These are phyloP conservation scores for Ehretia macrophylla DNA, from an alignment of 257 asterid species.

Conservation along the genomic window DNA sequence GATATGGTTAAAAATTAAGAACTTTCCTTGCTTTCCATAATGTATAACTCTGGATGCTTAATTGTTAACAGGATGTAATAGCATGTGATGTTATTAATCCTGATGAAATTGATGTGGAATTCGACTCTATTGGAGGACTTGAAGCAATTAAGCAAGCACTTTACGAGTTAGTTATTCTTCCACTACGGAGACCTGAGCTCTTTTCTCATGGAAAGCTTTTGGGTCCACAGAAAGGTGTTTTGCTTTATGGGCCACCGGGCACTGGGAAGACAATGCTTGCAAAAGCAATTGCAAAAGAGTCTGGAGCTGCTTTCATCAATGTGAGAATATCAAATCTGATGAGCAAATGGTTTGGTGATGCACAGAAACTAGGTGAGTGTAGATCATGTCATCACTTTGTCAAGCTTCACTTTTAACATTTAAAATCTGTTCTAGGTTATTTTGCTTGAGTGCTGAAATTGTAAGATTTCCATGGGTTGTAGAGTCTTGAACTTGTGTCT, in stretches of 20 bases:
- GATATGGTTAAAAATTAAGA: no score
- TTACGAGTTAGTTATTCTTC: slow-evolving; percentile 86
- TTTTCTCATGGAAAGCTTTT: slow-evolving; percentile 89
- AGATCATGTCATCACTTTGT: slow-evolving; percentile 1
- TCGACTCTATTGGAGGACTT: slow-evolving; percentile 82
- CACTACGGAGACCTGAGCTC: slow-evolving; percentile 77
- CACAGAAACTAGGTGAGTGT: slow-evolving; percentile 81
- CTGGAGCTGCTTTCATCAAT: slow-evolving; percentile 87
- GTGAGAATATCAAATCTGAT: slow-evolving; percentile 77
- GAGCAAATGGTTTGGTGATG: slow-evolving; percentile 99
- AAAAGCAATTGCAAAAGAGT: slow-evolving; percentile 95
- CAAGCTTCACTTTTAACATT: neutral
- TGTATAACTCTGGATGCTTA: slow-evolving; percentile 1
- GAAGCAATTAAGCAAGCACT: slow-evolving; percentile 71
- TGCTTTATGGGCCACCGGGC: slow-evolving; percentile 96
- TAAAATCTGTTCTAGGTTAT: neutral
- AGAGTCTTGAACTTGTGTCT: no score
- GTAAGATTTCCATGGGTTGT: no score
- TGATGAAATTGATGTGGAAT: slow-evolving; percentile 69
- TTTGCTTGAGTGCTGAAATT: no score
- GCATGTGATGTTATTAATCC: slow-evolving; percentile 97
- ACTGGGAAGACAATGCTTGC: slow-evolving; percentile 99
- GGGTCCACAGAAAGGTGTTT: slow-evolving; percentile 87
- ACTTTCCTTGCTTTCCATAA: neutral
- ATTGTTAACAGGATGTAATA: slow-evolving; percentile 61